These are phyloP conservation scores for Boletales sp. DNA, from an alignment of 768 basidiomycete species.

Conservation along the genomic window DNA sequence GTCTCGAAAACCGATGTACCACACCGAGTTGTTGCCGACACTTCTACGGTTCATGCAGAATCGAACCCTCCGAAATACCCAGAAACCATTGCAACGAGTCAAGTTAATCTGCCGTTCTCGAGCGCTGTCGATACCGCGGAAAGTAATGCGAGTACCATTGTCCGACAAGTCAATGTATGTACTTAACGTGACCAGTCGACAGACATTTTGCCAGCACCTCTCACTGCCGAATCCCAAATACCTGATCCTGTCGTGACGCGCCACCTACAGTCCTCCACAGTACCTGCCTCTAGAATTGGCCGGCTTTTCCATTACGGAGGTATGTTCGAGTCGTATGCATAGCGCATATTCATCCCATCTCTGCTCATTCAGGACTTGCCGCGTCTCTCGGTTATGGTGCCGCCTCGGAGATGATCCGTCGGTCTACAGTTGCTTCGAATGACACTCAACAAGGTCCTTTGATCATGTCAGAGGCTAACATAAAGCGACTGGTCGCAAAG, in stretches of 20 bases:
- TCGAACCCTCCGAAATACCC: too few relatives aligned
- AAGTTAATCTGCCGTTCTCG: not conserved
- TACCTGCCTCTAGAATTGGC: conserved; percentile 87
- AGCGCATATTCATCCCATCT: not conserved
- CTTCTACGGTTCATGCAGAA: too few relatives aligned
- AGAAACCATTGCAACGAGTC: too few relatives aligned
- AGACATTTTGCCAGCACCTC: not conserved
- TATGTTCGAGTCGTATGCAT: conserved; percentile 26
- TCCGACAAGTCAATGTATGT: too few relatives aligned
- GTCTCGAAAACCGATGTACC: not conserved
- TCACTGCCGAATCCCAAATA: not conserved
- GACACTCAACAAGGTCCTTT: conserved; percentile 43
- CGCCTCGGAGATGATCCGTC: conserved; percentile 79
- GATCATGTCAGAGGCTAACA: conserved; percentile 89
- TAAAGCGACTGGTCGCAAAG: conserved; percentile 85
- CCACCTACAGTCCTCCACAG: conserved; percentile 74
- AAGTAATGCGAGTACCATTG: not conserved
- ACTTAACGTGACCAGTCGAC: conserved; percentile 1
- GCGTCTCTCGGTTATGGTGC: conserved; percentile 88
- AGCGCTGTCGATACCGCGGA: not conserved
- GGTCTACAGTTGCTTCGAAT: conserved; percentile 45
- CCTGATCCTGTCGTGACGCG: conserved; percentile 23
- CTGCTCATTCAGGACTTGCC: conserved; percentile 70
- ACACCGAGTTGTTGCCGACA: too few relatives aligned
- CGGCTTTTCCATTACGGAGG: conserved; percentile 94